Conservation (phyloP, 202 grass and related monocot species). For the Panicum hallii region DNA sequence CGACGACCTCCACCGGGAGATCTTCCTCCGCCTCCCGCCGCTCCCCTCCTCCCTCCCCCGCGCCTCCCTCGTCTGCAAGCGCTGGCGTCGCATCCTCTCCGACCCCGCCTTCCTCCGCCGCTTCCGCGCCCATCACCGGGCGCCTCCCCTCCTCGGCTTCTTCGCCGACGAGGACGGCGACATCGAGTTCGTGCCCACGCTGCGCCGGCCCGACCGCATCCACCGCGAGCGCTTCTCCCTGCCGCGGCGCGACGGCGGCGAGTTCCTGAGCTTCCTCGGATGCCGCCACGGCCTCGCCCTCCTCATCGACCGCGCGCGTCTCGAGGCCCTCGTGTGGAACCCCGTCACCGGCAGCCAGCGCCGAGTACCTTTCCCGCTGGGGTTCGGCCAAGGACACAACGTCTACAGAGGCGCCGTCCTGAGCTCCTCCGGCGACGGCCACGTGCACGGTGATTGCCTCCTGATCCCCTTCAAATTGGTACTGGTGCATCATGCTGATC, state of each 20-base stretch:
- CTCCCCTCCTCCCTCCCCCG: not conserved
- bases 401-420: slow-evolving; percentile 11
- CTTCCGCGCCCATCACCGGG: not conserved
- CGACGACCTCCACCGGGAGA: slow-evolving; percentile 31
- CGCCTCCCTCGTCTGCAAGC: slow-evolving; percentile 34
- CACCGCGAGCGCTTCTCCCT: not conserved
- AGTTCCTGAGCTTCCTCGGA: not conserved
- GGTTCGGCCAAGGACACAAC: not conserved
- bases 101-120: slow-evolving; percentile 15
- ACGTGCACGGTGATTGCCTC: not conserved
- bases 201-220: slow-evolving; percentile 25
- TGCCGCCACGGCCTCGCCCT: slow-evolving; percentile 31
- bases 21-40: slow-evolving; percentile 9
- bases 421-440: not conserved
- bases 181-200: slow-evolving; percentile 13
- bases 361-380: not conserved
- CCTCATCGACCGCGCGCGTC: not conserved
- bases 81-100: slow-evolving; percentile 22
- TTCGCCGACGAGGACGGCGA: slow-evolving; percentile 7
- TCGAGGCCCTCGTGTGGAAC: slow-evolving; percentile 12
- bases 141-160: slow-evolving; percentile 21
- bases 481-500: not conserved
- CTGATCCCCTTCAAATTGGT: slow-evolving; percentile 21
- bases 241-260: not conserved
- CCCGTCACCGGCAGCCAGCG: slow-evolving; percentile 7